Base-by-base conservation (phyloP, 2,329 filamentous ascomycete species). In the Fusarium sp. region DNA sequence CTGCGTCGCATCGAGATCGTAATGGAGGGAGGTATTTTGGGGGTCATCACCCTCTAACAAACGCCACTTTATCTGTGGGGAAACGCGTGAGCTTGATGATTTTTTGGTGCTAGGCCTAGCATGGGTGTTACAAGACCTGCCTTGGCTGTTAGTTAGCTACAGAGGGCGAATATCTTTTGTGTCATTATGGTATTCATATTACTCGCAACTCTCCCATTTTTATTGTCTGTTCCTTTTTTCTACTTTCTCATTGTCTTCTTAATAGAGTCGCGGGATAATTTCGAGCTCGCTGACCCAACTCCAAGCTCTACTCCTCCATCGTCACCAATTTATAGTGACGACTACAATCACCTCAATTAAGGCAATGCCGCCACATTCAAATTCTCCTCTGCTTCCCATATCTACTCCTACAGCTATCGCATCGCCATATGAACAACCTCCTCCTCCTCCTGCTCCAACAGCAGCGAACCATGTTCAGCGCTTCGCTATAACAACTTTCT, bases 381-480 rank as follows among this genome's bases (percentile, higher is more conserved):
- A 63, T 15, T 73, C 75, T 56, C 75, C 75, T 59, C 73, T 76
- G 23, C 75, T 76, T 32, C 75, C 75, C 70, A 56, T 77, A 70
- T 73, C 73, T 32, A 67, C 73, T 17, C 57, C 70, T 30, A 68
- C 75, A 61, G 73, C 73, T 30, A 56, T 74, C 44, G 71, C 70
- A 40, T 64, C 69, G 15, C 63, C 66, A 9, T 58, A 45, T 20
- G 49, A 44, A 12, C 50, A 59, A 27, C 45, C 27, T 7, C 42
- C 41, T 20, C 71, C 44, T 30, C 48, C 27, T 23, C 55, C 64
- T 7, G 59, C 54, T n/a, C 69, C 59, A 11, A 65, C 57, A 20
- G 45, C 71, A 9, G 68, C 69, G 17, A 57, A 48, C 27, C 59
- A 71, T 54, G 58, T 75, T 9, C 78, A 78, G 49, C 61, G 69